phyloP scores from a whole-genome alignment of 2,329 filamentous ascomycete species.

The Tolypocladium sp. region DNA sequence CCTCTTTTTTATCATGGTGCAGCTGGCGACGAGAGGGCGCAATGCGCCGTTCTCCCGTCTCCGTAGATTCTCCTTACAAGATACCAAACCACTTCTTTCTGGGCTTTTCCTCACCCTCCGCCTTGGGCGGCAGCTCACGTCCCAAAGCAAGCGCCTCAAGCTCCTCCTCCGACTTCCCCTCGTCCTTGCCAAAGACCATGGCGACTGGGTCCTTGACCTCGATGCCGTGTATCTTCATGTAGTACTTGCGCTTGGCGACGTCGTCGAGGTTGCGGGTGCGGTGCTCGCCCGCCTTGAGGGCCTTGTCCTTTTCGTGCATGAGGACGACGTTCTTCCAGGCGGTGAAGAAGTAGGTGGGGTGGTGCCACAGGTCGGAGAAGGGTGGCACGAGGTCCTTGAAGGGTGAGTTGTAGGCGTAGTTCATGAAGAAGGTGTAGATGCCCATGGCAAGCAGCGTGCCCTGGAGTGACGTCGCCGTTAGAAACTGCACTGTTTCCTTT shows the following conservation, averaged over 20 bases:
- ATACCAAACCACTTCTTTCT: constrained; percentile 80
- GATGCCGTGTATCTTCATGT: constrained; percentile 76
- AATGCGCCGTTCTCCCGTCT: background rate
- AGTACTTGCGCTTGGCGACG: constrained; percentile 76
- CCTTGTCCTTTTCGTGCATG: constrained; percentile 66
- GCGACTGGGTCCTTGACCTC: constrained; percentile 51
- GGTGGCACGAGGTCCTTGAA: constrained; percentile 72
- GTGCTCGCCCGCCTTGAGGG: constrained; percentile 59
- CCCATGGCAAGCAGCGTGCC: constrained; percentile 63
- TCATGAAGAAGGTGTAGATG: constrained; percentile 62
- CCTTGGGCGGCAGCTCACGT: constrained; percentile 20
- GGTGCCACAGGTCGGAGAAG: constrained; percentile 55
- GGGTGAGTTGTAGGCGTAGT: constrained; percentile 71
- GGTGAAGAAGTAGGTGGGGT: constrained; percentile 59
- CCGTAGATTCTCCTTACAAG: constrained; percentile 43
- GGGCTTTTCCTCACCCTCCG: constrained; percentile 15
- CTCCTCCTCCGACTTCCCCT: constrained; percentile 24
- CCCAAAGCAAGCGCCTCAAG: constrained; percentile 26
- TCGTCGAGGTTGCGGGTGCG: constrained; percentile 71
- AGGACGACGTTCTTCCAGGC: constrained; percentile 64
- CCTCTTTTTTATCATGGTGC: background rate
- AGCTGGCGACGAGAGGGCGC: background rate
- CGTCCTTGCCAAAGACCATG: constrained; percentile 30
- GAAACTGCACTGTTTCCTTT: background rate
- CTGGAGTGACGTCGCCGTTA: constrained; percentile 17